Evolutionary conservation across 345 rosid species (phyloP).

Genomic region (Euphorbia tirucalli): DNA sequence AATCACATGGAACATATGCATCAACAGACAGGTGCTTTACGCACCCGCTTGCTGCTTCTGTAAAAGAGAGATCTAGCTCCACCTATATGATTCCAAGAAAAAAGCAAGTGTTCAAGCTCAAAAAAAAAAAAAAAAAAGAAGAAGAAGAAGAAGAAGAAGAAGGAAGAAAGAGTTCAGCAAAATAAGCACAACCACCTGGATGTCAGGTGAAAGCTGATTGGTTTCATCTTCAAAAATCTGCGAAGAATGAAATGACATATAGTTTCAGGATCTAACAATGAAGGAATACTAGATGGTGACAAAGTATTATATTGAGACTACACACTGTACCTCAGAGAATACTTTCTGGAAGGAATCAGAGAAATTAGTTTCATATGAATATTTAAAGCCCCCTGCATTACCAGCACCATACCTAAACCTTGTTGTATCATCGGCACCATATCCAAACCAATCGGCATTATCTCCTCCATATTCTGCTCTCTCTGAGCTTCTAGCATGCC

Average conservation of each 20-base stretch:
- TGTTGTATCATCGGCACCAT: conserved; percentile 17
- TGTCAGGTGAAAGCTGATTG: conserved; percentile 53
- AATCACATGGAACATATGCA: conserved; percentile 76
- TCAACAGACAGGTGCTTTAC: conserved; percentile 68
- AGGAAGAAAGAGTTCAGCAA: conserved; percentile 6
- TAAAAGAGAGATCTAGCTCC: conserved; percentile 68
- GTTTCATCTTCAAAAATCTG: conserved; percentile 74
- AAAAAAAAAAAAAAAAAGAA: conserved; percentile 7
- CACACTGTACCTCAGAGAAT: conserved; percentile 67
- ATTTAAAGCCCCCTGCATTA: conserved; percentile 50
- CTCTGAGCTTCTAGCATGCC: conserved; percentile 39
- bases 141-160: too few relatives aligned
- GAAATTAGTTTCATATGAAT: conserved; percentile 56
- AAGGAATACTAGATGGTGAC: conserved; percentile 11
- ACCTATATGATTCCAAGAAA: conserved; percentile 39
- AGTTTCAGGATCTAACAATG: conserved; percentile 21
- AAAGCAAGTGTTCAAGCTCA: conserved; percentile 22
- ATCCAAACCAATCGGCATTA: conserved; percentile 24
- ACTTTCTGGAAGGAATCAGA: conserved; percentile 83
- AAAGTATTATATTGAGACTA: conserved; percentile 6
- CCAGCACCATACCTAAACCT: conserved; percentile 32
- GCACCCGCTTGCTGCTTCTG: conserved; percentile 88
- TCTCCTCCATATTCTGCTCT: conserved; percentile 39
- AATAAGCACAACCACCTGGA: conserved; percentile 46
- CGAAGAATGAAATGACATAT: conserved; percentile 21